Conservation (phyloP, 2,329 filamentous ascomycete genomes). For the Claviceps sp. region DNA sequence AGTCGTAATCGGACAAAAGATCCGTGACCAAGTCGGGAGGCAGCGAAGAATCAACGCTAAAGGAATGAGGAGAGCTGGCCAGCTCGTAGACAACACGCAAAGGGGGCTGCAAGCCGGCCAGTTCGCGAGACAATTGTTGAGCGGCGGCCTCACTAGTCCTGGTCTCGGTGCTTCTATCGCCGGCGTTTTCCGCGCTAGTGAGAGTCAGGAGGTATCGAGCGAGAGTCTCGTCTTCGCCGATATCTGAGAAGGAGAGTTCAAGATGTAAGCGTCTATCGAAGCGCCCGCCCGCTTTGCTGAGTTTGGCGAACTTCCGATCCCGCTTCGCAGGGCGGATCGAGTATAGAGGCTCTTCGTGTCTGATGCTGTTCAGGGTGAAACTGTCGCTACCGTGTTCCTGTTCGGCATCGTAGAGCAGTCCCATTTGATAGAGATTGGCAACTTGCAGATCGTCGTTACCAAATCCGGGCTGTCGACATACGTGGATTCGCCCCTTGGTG, state of each 20-base stretch:
- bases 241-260: slow-evolving; percentile 29
- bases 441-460: slow-evolving; percentile 21
- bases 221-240: slow-evolving; percentile 26
- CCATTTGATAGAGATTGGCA: slow-evolving; percentile 29
- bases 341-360: slow-evolving; percentile 24
- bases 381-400: slow-evolving; percentile 16
- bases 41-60: slow-evolving; percentile 23
- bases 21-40: slow-evolving; percentile 22
- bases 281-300: slow-evolving; percentile 8
- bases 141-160: slow-evolving; percentile 3
- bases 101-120: slow-evolving; percentile 15
- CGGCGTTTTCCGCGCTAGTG: slow-evolving; percentile 4
- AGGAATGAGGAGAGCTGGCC: slow-evolving; percentile 17
- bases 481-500: slow-evolving; percentile 17
- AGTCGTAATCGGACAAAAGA: slow-evolving; percentile 23
- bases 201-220: slow-evolving; percentile 21
- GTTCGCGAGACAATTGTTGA: slow-evolving; percentile 6
- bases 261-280: slow-evolving; percentile 16
- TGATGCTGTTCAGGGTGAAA: slow-evolving; percentile 28
- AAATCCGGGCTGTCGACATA: slow-evolving; percentile 12
- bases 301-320: slow-evolving; percentile 13
- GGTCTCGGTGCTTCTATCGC: slow-evolving; percentile 9
- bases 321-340: slow-evolving; percentile 23
- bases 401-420: slow-evolving; percentile 29
- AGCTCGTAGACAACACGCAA: slow-evolving; percentile 29